These are phyloP conservation scores for Paulinella micropora DNA, from an alignment of 78 protist species.

Conservation along the genomic window DNA sequence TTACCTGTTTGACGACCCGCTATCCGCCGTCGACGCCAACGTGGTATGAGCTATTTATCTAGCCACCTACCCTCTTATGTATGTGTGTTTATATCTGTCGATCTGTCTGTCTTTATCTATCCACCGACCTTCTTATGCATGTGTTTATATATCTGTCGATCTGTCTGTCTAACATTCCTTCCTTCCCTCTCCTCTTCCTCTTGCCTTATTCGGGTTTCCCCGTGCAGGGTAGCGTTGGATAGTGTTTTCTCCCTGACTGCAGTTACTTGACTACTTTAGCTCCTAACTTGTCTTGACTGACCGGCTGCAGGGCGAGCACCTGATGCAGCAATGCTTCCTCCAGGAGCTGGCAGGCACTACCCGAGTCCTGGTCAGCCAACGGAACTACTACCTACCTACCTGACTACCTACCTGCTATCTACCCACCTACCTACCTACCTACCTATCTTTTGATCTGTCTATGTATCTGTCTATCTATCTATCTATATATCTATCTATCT, in stretches of 20 bases:
- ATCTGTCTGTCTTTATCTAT: neutral
- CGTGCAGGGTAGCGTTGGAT: too few relatives aligned
- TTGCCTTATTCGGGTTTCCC: too few relatives aligned
- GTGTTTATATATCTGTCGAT: neutral
- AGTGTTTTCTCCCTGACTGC: too few relatives aligned
- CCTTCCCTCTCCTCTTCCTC: too few relatives aligned
- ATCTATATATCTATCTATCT: neutral
- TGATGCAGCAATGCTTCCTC: neutral
- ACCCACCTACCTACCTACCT: neutral
- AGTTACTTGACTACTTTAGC: too few relatives aligned
- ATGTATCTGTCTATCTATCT: neutral
- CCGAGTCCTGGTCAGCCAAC: neutral
- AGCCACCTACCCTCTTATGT: neutral
- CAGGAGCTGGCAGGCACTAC: neutral
- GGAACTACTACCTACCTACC: neutral
- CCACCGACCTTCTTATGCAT: too few relatives aligned
- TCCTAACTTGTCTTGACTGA: too few relatives aligned
- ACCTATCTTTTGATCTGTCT: neutral
- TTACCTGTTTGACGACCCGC: slow-evolving; percentile 53
- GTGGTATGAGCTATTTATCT: neutral
- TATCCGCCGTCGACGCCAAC: slow-evolving; percentile 31
- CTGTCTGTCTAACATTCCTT: too few relatives aligned
- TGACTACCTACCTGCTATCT: neutral
- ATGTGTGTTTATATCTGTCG: neutral
- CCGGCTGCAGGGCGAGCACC: too few relatives aligned